A percentile compares a stretch with the other conserved stretches of the same genome.
Evolutionary conservation across 768 basidiomycete species (phyloP).

Genomic region (Psilocybe sp.): DNA sequence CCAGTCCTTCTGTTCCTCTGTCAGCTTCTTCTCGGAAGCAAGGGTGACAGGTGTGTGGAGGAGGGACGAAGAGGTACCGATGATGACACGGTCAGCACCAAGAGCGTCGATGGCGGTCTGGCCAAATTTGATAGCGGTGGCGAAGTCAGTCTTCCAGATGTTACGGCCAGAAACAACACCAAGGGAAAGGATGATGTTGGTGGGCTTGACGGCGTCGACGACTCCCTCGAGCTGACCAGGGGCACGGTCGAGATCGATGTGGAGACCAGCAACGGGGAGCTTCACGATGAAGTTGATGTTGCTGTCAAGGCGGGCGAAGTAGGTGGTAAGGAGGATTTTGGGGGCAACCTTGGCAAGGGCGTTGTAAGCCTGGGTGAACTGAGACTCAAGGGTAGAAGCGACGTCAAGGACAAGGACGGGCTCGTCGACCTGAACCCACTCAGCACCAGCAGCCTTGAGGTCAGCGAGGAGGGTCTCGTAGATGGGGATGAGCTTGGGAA

Average conservation of each 20-base stretch:
- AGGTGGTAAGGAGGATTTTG: constrained; percentile 92
- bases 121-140: constrained; percentile 73
- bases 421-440: constrained; percentile 96
- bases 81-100: constrained; percentile 84
- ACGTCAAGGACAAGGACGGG: constrained; percentile 92
- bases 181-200: constrained; percentile 80
- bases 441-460: constrained; percentile 90
- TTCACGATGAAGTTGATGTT: constrained; percentile 87
- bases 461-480: constrained; percentile 89
- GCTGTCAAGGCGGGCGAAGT: constrained; percentile 93
- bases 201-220: constrained; percentile 79
- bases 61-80: constrained; percentile 96
- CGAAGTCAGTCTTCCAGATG: constrained; percentile 98
- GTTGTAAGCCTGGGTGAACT: constrained; percentile 79
- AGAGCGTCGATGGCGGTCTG: constrained; percentile 84
- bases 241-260: constrained; percentile 95
- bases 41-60: constrained; percentile 98
- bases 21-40: constrained; percentile 87
- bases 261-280: constrained; percentile 90
- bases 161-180: constrained; percentile 98
- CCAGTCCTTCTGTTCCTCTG: constrained; percentile 90
- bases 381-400: constrained; percentile 70
- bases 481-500: constrained; percentile 85
- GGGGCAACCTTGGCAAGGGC: constrained; percentile 81
- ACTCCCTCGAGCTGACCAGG: constrained; percentile 85